A percentile compares a stretch with the other conserved stretches of the same genome.
Evolutionary conservation across 805 yeast species (phyloP).

Genomic region (Ascoidea rubescens): DNA sequence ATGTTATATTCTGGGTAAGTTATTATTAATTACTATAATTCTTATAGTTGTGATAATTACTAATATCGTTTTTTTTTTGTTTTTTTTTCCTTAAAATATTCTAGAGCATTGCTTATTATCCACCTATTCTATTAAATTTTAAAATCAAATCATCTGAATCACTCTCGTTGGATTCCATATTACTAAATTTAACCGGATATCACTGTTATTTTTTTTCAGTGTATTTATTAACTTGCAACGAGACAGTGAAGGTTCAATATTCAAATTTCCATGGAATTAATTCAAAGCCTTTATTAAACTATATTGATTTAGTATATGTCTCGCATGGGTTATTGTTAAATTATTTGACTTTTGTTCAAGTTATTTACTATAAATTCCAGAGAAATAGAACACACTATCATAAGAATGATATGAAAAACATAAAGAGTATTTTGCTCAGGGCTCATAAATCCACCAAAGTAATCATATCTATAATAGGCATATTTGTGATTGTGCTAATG

Average conservation of each 20-base stretch:
- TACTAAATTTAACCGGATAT: constrained; percentile 7
- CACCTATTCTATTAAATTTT: constrained; percentile 8
- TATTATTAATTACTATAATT: too few relatives aligned
- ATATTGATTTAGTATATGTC: constrained; percentile 9
- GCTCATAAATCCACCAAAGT: constrained; percentile 4
- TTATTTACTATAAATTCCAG: constrained; percentile 7
- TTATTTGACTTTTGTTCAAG: constrained; percentile 6
- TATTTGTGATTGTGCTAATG: constrained; percentile 1
- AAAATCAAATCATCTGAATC: constrained; percentile 8
- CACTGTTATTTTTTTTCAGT: constrained; percentile 9
- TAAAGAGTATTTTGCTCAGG: constrained; percentile 1
- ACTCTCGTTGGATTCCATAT: constrained; percentile 7
- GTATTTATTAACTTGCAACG: constrained; percentile 6
- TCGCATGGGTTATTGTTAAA: constrained; percentile 8
- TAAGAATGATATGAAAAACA: not conserved
- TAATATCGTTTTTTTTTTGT: too few relatives aligned
- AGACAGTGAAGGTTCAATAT: constrained; percentile 7
- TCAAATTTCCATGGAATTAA: constrained; percentile 1
- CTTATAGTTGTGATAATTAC: too few relatives aligned
- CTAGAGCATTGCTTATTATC: constrained; percentile 10
- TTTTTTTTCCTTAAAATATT: too few relatives aligned
- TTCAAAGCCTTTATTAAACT: constrained; percentile 8
- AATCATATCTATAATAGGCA: constrained; percentile 1
- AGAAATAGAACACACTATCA: constrained; percentile 5
- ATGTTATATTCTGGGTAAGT: too few relatives aligned